Base-by-base conservation (phyloP, 352 stramenopile genomes). In the Globisporangium nodosum region DNA sequence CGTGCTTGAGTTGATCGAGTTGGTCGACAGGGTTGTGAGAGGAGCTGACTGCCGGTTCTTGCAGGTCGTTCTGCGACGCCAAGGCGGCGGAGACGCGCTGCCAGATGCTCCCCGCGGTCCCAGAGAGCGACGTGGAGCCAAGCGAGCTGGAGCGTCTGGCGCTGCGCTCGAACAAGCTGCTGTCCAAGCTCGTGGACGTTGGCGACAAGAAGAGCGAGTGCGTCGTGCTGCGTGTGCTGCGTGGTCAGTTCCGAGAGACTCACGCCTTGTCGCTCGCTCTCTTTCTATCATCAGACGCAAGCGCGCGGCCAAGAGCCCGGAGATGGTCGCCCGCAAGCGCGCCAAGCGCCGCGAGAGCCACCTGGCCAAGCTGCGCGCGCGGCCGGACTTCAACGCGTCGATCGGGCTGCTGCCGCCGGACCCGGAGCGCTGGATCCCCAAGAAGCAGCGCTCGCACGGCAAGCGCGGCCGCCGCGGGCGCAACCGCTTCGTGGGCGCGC, bases 151-250 rank as follows among this genome's bases (percentile, higher is more conserved):
- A 91, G 65, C 76, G 81, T 50, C 68, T 77, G 51, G 81, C 72
- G 37, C 68, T 74, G 20, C 76, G 76, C 31, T 91, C 81, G 20
- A 88, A 66, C 56, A 79, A 71, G 46, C 65, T 89, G 16, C 72
- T 73, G 20, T 74, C 78, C 35, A 91, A 89, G 61, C 72, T 88
- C 49, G 63, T 64, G 12, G 77, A 81, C 39, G 67, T 68, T 46
- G 73, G 61, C 24, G 79, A 91, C 66, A 91, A 91, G 74, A 91
- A 88, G 69, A 88, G 70, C 66, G 82, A 90, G 83, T 92, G 72
- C 56, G 76, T 85, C n/a, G 24, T 11, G 52, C 1, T 52, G 20
- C 46, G 20, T 43, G 16, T 27, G 43, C 27, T 50, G 20, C 35
- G 16, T 33, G 33, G 51, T 27, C 49, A 16, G 4, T 30, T 49